Evolutionary conservation across 2,329 filamentous ascomycete genomes (phyloP).

Genomic region (Xylaria sp.): DNA sequence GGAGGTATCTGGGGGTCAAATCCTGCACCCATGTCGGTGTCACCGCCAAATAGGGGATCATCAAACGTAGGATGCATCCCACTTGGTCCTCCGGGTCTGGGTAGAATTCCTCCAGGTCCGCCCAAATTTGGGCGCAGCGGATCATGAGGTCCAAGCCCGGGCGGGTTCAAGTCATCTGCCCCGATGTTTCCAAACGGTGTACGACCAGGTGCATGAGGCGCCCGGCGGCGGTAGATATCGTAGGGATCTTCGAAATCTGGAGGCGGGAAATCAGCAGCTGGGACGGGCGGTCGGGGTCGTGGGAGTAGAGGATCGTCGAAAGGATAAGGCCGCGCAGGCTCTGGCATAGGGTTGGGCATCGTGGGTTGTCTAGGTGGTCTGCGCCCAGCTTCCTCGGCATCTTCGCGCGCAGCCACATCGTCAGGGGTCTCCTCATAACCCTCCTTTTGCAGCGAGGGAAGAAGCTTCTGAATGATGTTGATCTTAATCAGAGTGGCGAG

Average conservation of each 20-base stretch:
- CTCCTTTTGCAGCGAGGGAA: constrained; percentile 70
- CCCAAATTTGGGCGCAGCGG: constrained; percentile 66
- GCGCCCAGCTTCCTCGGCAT: constrained; percentile 40
- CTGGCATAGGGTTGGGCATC: constrained; percentile 48
- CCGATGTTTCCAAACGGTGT: constrained; percentile 65
- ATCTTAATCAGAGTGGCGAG: constrained; percentile 68
- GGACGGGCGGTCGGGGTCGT: constrained; percentile 57
- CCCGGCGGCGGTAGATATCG: constrained; percentile 66
- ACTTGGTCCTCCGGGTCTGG: constrained; percentile 55
- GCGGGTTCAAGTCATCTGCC: constrained; percentile 81
- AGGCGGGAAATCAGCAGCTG: constrained; percentile 70
- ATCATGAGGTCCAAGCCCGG: constrained; percentile 78
- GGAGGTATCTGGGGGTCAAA: constrained; percentile 73
- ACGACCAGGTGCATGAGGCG: constrained; percentile 38
- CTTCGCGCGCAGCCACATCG: constrained; percentile 38
- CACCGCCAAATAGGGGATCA: constrained; percentile 73
- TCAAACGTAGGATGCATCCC: constrained; percentile 98
- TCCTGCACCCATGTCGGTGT: constrained; percentile 39
- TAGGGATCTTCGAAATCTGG: constrained; percentile 93
- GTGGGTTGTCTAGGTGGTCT: constrained; percentile 36
- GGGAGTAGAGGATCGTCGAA: constrained; percentile 61
- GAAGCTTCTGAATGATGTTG: constrained; percentile 76
- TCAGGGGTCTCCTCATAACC: constrained; percentile 63
- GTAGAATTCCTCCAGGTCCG: constrained; percentile 52
- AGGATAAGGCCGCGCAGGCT: constrained; percentile 62